Evolutionary conservation across 257 asterid species (phyloP), one percentile per base, ranked within the genome.

Genomic region (Linderniella brevidens): DNA sequence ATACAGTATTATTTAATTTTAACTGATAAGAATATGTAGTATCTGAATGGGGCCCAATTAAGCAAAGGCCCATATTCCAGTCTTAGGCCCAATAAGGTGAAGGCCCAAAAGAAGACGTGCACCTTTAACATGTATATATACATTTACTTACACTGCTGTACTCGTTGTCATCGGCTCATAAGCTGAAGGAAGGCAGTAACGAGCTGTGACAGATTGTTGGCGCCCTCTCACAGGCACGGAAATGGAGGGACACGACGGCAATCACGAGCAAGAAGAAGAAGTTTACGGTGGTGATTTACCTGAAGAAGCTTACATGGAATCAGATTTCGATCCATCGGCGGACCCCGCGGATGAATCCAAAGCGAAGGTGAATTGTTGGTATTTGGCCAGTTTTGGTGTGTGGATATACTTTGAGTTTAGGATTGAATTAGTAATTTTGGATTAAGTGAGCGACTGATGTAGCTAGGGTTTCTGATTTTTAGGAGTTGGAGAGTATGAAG

Each of bases 401-500:
- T 39, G 43, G 13, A 18, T 43, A 8, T 43, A 17, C 17, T 13
- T 11, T 43, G 5, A 13, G 3, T 39, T 11, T 10, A 13, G 9
- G 14, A 11, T 41, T 41, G 46, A 41, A 4, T 41, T 41, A 12
- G 17, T 13, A 13, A 44, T 44, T 15, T 1, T 1, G 17, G 3
- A 5, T 9, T n/a, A 1, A 13, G 13, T 9, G 3, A 8, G 18
- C 13, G 48, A 4, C 15, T 44, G 11, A 15, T 44, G 13, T 40
- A 49, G 11, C 19, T 20, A 45, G 52, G 19, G 18, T 52, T 58
- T 55, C 19, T 14, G 52, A 32, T 59, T 17, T 57, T 17, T 57
- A 83, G 93, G 95, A 77, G 70, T 58, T 84, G 79, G 93, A 75
- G 73, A 60, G 25, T 37, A 68, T 77, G 86, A 80, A 69, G 69